phyloP scores from a whole-genome alignment of 139 green algal species.

The Picochlorum costavermella region DNA sequence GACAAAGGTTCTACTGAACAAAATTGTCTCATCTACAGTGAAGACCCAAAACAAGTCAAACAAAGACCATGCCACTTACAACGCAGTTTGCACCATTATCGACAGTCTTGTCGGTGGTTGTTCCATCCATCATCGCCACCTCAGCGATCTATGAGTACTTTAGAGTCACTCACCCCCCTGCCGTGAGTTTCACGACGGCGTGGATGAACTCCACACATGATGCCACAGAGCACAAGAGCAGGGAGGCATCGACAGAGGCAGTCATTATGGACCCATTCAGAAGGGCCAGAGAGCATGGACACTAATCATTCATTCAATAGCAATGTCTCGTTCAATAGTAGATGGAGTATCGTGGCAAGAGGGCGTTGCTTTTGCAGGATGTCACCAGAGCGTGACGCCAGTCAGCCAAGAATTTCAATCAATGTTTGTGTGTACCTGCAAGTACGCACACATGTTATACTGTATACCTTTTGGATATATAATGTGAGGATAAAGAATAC shows the following conservation, averaged over 20 bases:
- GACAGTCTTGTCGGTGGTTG: not conserved
- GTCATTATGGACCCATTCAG: not conserved
- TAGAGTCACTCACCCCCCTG: not conserved
- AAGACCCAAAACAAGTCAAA: not conserved
- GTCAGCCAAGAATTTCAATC: too few relatives aligned
- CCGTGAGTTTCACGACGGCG: not conserved
- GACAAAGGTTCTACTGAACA: too few relatives aligned
- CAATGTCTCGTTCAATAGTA: too few relatives aligned
- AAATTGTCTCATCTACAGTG: too few relatives aligned
- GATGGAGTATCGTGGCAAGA: too few relatives aligned
- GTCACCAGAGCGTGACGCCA: too few relatives aligned
- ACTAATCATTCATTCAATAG: too few relatives aligned
- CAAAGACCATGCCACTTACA: not conserved
- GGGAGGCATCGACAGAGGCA: not conserved
- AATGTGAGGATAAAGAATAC: too few relatives aligned
- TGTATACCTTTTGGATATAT: too few relatives aligned
- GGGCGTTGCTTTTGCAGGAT: too few relatives aligned
- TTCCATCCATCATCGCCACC: not conserved
- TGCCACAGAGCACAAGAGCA: not conserved
- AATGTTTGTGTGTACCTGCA: too few relatives aligned
- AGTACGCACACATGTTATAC: too few relatives aligned
- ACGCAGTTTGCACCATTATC: not conserved
- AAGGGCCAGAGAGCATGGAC: not conserved
- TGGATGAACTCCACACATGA: not conserved
- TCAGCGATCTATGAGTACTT: constrained; percentile 1